A percentile compares a stretch with the other conserved stretches of the same genome.
phyloP scores from a whole-genome alignment of 139 green algal genomes.

The Trebouxia sp. region DNA sequence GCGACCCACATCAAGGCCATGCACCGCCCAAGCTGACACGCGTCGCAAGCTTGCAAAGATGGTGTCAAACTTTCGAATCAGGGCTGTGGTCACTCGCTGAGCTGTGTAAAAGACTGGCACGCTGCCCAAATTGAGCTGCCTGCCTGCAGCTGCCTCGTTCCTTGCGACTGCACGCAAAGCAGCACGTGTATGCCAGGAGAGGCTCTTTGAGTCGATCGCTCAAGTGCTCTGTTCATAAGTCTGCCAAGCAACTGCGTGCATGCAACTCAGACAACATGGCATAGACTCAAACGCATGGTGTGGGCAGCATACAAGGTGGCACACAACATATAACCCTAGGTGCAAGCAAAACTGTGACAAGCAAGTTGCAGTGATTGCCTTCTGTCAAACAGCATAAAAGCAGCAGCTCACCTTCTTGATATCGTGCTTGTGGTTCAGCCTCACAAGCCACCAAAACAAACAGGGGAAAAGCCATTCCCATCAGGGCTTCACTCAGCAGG shows the following conservation, averaged over 20 bases:
- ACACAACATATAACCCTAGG: too few species aligned
- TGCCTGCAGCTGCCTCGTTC: neutral
- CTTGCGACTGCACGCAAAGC: constrained; percentile 16
- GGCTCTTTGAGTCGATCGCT: too few species aligned
- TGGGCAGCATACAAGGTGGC: too few species aligned
- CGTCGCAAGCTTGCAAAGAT: neutral
- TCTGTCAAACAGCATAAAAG: neutral
- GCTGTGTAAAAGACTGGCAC: neutral
- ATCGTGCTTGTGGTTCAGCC: neutral
- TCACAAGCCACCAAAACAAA: constrained; percentile 61
- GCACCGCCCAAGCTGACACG: neutral
- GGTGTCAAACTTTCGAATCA: constrained; percentile 7
- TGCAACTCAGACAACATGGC: too few species aligned
- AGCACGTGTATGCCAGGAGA: too few species aligned
- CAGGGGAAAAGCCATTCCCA: constrained; percentile 66
- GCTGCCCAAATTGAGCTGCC: neutral
- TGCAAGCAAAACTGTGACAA: too few species aligned
- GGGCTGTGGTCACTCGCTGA: neutral
- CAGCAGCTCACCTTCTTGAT: neutral
- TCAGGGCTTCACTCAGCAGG: constrained; percentile 59
- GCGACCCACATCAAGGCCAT: too few species aligned
- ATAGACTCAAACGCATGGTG: too few species aligned
- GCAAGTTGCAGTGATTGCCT: neutral
- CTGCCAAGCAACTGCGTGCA: too few species aligned
- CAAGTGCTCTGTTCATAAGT: too few species aligned